Conservation (phyloP, 352 stramenopile genomes). For the Globisporangium radiosum region DNA sequence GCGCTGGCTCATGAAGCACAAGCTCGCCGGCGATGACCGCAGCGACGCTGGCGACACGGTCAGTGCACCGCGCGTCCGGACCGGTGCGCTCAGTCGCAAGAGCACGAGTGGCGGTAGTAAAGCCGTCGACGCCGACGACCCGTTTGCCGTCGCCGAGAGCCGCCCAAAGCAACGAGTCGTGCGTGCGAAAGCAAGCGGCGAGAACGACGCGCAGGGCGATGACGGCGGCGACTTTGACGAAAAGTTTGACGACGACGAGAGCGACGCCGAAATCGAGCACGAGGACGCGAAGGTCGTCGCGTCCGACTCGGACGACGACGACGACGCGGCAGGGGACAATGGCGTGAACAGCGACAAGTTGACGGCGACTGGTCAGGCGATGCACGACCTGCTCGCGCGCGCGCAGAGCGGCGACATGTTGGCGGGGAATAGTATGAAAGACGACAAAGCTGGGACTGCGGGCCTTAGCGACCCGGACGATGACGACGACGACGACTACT, state of each 20-base stretch:
- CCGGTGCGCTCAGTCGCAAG: slow-evolving; percentile 37
- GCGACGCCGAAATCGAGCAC: slow-evolving; percentile 75
- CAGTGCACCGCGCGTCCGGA: slow-evolving; percentile 59
- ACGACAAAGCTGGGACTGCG: neutral
- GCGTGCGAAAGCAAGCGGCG: slow-evolving; percentile 38
- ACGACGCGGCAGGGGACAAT: slow-evolving; percentile 66
- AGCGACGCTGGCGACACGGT: slow-evolving; percentile 45
- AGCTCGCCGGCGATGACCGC: slow-evolving; percentile 74
- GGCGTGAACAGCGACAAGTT: slow-evolving; percentile 47
- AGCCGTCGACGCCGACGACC: slow-evolving; percentile 42
- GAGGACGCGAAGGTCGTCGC: slow-evolving; percentile 54
- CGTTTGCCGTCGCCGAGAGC: slow-evolving; percentile 57
- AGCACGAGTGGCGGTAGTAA: slow-evolving; percentile 18
- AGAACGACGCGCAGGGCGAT: slow-evolving; percentile 60
- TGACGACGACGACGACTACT: slow-evolving; percentile 66
- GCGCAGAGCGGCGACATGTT: slow-evolving; percentile 69
- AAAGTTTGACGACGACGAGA: slow-evolving; percentile 85
- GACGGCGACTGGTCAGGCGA: slow-evolving; percentile 74
- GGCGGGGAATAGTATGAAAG: neutral
- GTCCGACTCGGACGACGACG: slow-evolving; percentile 73
- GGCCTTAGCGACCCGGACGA: slow-evolving; percentile 25
- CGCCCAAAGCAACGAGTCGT: slow-evolving; percentile 34
- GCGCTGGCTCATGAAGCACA: slow-evolving; percentile 87
- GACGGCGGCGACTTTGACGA: slow-evolving; percentile 84
- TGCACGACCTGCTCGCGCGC: slow-evolving; percentile 79